Evolutionary conservation across 306 rosid species (phyloP), one percentile per base, ranked within the genome.

Genomic region (Vachellia collinsii): DNA sequence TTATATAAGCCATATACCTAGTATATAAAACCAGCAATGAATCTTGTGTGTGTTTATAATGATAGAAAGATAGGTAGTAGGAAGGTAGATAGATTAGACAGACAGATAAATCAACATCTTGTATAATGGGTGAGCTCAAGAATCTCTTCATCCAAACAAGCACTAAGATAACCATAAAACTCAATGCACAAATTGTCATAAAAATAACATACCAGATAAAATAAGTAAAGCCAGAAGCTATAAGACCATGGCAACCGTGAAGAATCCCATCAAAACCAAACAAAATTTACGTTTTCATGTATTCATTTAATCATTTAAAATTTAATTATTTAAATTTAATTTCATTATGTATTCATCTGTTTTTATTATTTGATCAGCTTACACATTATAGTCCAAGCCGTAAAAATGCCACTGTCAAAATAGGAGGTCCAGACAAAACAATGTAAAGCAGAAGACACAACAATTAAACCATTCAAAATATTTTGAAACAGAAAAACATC

Each of bases 1-100:
- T 96, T 74, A 96, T 93, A 85, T 90, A 96, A 1, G 99, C 99
- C 99, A 96, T 96, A 74, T 96, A 96, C 99, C 99, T 96, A 78
- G 23, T 78, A 84, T 65, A 86, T 66, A 71, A 70, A 80, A 61
- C 76, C 69, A 73, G 44, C 53, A 47, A 77, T 74, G 58, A 76
- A 81, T 67, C 42, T 51, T 9, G 3, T 23, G 7, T 23, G 3
- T 54, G n/a, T n/a, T n/a, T 7, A 56, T 56, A 20, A 20, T 56
- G 63, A 20, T 20, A n/a, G 29, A 7, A 20, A 19, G 13, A 56
- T 20, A 20, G 63, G 34, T 20, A 4, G 25, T 54, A 19, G 20
- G 22, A 50, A 54, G 11, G 1, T 14, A 7, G 63, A 56, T 9
- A 22, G 36, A 58, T 3, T 2, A 13, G 11, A 64, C 8, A 64